These are phyloP conservation scores for Chloris gayana DNA, from an alignment of 176 grass and related monocot species.

Conservation along the genomic window DNA sequence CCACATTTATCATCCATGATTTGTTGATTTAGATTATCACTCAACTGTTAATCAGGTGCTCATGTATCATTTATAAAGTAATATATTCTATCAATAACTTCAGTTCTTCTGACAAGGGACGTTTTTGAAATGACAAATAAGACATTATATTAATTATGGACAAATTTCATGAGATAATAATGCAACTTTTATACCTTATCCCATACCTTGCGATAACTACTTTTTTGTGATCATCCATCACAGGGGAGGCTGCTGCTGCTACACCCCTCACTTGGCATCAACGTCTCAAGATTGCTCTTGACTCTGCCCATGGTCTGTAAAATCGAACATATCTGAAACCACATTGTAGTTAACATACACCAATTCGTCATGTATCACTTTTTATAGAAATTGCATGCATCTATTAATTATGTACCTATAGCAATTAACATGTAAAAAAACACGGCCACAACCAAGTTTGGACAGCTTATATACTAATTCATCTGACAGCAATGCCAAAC, in stretches of 20 bases:
- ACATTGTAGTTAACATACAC: background rate
- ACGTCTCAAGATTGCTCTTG: conserved; percentile 58
- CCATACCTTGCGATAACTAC: background rate
- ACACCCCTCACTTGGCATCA: conserved; percentile 51
- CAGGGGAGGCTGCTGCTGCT: conserved; percentile 25
- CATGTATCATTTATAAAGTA: background rate
- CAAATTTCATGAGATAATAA: background rate
- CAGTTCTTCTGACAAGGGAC: background rate
- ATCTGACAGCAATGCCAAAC: background rate
- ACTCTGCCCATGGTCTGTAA: conserved; percentile 53
- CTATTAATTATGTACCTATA: background rate
- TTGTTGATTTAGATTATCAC: background rate
- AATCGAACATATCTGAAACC: background rate
- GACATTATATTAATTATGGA: background rate
- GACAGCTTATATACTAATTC: background rate
- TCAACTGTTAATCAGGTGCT: background rate
- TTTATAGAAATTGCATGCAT: background rate
- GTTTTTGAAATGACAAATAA: background rate
- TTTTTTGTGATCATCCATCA: background rate
- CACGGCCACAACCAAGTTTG: background rate
- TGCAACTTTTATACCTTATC: background rate
- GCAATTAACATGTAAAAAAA: background rate
- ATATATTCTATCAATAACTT: background rate
- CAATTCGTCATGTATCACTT: background rate
- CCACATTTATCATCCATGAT: background rate